Evolutionary conservation across 2,329 filamentous ascomycete species (phyloP).

Genomic region (Paradendryphiella salina): DNA sequence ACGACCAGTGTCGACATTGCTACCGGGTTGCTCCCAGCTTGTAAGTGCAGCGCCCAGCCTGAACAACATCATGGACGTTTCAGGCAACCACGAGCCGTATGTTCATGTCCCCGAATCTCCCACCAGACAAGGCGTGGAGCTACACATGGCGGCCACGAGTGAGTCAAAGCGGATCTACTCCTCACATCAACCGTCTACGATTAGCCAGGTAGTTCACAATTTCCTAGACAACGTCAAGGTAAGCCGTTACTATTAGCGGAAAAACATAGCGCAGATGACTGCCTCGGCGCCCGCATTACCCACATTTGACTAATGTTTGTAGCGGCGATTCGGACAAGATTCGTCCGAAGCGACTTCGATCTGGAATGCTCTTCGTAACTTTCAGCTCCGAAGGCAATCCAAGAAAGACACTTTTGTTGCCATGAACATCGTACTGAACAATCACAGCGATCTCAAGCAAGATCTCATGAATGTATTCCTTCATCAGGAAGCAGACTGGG

Average conservation of each 20-base stretch:
- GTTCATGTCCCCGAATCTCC: background rate
- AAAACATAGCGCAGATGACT: background rate
- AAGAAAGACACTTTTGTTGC: conserved; percentile 27
- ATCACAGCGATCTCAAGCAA: conserved; percentile 27
- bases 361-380: conserved; percentile 22
- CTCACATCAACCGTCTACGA: background rate
- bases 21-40: background rate
- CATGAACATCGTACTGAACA: conserved; percentile 25
- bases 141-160: background rate
- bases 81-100: background rate
- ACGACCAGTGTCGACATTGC: background rate
- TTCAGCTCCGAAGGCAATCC: conserved; percentile 19
- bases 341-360: conserved; percentile 25
- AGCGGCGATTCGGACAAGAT: conserved; percentile 31
- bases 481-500: conserved; percentile 31
- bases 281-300: background rate
- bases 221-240: conserved; percentile 32
- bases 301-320: background rate
- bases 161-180: background rate
- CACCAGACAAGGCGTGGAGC: background rate
- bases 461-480: conserved; percentile 27
- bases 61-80: background rate
- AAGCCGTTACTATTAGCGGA: background rate
- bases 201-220: conserved; percentile 13
- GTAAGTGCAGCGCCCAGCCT: background rate